A percentile compares a stretch with the other conserved stretches of the same genome.
These are phyloP conservation scores for Gossypium schwendimanii DNA, from an alignment of 441 rosid species.

Conservation along the genomic window DNA sequence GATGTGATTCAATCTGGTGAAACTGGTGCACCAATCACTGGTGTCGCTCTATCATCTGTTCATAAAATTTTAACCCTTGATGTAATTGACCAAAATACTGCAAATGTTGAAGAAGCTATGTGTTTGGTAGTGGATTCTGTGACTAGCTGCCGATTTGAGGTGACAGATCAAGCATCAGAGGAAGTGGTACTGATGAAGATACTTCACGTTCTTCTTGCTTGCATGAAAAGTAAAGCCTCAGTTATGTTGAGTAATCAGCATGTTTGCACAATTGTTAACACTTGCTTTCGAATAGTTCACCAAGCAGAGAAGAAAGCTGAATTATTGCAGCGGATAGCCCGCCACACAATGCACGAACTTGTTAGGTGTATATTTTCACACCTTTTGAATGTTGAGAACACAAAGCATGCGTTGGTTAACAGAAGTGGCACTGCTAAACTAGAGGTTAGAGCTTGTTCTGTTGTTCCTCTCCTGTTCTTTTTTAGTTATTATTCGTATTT, in stretches of 20 bases:
- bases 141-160: slow-evolving; percentile 73
- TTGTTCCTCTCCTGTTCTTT: slow-evolving; percentile 10
- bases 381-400: slow-evolving; percentile 55
- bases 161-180: slow-evolving; percentile 72
- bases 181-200: slow-evolving; percentile 76
- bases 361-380: slow-evolving; percentile 66
- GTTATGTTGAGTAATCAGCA: slow-evolving; percentile 67
- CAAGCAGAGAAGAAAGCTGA: slow-evolving; percentile 73
- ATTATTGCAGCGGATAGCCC: slow-evolving; percentile 64
- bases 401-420: slow-evolving; percentile 51
- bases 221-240: slow-evolving; percentile 67
- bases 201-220: slow-evolving; percentile 70
- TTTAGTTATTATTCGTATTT: neutral
- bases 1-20: slow-evolving; percentile 69
- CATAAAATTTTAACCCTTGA: slow-evolving; percentile 58
- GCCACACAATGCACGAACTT: slow-evolving; percentile 66
- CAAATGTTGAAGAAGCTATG: slow-evolving; percentile 64
- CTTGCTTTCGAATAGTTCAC: slow-evolving; percentile 72
- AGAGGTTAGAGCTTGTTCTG: slow-evolving; percentile 37
- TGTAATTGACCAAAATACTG: slow-evolving; percentile 51
- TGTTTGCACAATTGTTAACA: slow-evolving; percentile 64
- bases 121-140: slow-evolving; percentile 67
- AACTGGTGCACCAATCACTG: slow-evolving; percentile 71
- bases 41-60: slow-evolving; percentile 64
- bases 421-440: slow-evolving; percentile 39